Percentiles rank a stretch among this genome's conserved stretches.
Evolutionary conservation across 2,329 filamentous ascomycete species (phyloP).

Genomic region (Aureobasidium mangrovei): DNA sequence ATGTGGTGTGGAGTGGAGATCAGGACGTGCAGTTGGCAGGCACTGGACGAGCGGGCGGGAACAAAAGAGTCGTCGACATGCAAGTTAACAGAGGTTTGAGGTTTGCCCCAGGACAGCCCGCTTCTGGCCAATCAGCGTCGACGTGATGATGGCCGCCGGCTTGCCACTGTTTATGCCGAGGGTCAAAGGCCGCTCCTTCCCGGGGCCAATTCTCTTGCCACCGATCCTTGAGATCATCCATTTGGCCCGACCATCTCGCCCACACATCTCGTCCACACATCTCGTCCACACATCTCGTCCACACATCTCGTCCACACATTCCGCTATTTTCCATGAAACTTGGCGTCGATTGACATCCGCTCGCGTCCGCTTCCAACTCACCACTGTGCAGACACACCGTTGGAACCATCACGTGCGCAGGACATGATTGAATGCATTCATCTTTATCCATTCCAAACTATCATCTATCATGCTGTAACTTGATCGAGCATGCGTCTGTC

Average conservation of each 20-base stretch:
- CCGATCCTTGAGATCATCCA: constrained; percentile 7
- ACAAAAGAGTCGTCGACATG: constrained; percentile 8
- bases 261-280: neutral
- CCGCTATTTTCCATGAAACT: no score
- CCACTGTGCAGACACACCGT: no score
- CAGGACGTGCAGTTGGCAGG: constrained; percentile 12
- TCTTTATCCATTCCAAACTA: no score
- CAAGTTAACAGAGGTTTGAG: neutral
- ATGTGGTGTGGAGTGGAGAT: constrained; percentile 17
- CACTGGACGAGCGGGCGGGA: neutral
- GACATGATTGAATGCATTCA: no score
- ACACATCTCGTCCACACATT: neutral
- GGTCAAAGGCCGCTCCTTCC: neutral
- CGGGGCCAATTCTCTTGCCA: constrained; percentile 4
- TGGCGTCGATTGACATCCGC: no score
- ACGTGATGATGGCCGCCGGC: constrained; percentile 8
- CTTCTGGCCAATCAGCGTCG: constrained; percentile 4
- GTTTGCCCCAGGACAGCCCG: constrained; percentile 4
- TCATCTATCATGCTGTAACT: no score
- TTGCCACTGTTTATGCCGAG: constrained; percentile 1
- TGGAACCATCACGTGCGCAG: no score
- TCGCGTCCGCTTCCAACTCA: no score
- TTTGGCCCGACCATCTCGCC: neutral
- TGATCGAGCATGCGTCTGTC: no score
- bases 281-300: neutral